Evolutionary conservation across 306 rosid species (phyloP).

Genomic region (Oxytropis ochrocephala): DNA sequence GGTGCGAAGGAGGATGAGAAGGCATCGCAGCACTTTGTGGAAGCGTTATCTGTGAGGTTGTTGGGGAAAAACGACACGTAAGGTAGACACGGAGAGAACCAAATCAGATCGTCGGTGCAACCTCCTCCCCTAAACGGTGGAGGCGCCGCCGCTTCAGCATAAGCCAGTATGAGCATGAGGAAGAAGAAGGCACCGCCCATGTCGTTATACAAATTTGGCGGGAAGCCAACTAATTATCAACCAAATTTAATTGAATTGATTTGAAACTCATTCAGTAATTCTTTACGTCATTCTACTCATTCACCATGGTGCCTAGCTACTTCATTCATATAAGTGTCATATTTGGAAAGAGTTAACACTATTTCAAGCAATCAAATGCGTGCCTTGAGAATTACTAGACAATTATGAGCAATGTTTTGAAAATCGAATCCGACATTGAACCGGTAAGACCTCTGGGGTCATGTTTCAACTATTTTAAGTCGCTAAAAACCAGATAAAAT

Average conservation of each 20-base stretch:
- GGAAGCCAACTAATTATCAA: neutral
- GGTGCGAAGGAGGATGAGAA: constrained; percentile 24
- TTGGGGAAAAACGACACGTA: constrained; percentile 61
- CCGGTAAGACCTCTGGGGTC: too few species aligned
- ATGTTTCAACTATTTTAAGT: too few species aligned
- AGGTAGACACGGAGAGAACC: constrained; percentile 55
- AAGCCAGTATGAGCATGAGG: neutral
- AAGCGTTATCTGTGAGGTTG: constrained; percentile 43
- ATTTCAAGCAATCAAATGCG: too few species aligned
- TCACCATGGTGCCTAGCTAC: too few species aligned
- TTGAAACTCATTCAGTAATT: too few species aligned
- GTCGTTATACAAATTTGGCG: neutral
- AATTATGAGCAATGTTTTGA: too few species aligned
- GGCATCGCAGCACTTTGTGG: constrained; percentile 49
- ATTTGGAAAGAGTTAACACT: too few species aligned
- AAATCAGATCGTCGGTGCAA: constrained; percentile 42
- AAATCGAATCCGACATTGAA: too few species aligned
- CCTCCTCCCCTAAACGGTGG: neutral
- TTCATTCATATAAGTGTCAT: too few species aligned
- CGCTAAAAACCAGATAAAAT: too few species aligned
- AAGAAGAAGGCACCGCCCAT: neutral
- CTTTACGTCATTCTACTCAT: too few species aligned
- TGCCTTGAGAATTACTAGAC: too few species aligned
- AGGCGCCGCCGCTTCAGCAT: neutral
- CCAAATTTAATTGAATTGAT: neutral